Percentiles rank a stretch among this genome's conserved stretches.
These are phyloP conservation scores for Fusarium foetens DNA, from an alignment of 2,329 filamentous ascomycete genomes.

Conservation along the genomic window DNA sequence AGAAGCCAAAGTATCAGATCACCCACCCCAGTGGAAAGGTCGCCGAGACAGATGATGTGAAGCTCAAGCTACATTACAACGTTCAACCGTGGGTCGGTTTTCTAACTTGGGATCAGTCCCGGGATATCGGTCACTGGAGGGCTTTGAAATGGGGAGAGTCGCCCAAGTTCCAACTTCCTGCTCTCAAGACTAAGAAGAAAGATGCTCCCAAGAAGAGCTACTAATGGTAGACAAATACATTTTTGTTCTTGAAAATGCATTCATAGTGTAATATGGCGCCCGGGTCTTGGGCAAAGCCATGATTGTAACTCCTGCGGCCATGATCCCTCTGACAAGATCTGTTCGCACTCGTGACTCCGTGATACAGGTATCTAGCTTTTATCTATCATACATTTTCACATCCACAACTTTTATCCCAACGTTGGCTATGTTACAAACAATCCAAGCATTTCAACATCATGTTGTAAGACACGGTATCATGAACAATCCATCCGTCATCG, in stretches of 20 bases:
- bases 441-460: constrained; percentile 6
- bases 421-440: constrained; percentile 12
- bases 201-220: constrained; percentile 40
- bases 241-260: not conserved
- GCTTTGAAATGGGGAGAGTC: constrained; percentile 72
- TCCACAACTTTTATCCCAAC: constrained; percentile 10
- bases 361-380: constrained; percentile 34
- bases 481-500: not conserved
- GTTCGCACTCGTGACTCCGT: constrained; percentile 39
- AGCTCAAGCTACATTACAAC: constrained; percentile 89
- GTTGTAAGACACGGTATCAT: constrained; percentile 12
- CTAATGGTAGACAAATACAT: constrained; percentile 13
- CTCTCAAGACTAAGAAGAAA: constrained; percentile 68
- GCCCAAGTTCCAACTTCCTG: constrained; percentile 71
- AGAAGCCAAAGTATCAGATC: constrained; percentile 96
- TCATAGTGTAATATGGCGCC: constrained; percentile 33
- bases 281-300: constrained; percentile 15
- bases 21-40: constrained; percentile 86
- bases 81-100: constrained; percentile 96
- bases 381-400: constrained; percentile 40
- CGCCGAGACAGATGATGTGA: constrained; percentile 77
- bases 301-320: not conserved
- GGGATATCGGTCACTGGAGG: constrained; percentile 71
- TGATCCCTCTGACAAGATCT: constrained; percentile 4
- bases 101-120: constrained; percentile 79